Percentiles rank a stretch among this genome's conserved stretches.
phyloP scores from a whole-genome alignment of 2,329 filamentous ascomycete genomes.

The Pseudogymnoascus sp. region DNA sequence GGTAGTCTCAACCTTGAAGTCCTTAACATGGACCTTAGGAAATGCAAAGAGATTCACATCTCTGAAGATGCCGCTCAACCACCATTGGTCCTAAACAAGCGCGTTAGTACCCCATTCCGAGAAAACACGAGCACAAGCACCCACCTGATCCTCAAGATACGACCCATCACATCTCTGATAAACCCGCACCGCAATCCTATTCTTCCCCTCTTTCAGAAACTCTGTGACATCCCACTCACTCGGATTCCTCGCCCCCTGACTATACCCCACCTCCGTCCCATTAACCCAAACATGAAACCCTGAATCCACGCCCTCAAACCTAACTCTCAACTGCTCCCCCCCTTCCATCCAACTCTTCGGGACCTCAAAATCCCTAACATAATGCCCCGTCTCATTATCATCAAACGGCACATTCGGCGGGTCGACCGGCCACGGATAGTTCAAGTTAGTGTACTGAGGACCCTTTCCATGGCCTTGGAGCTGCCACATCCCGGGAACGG shows the following conservation, averaged over 20 bases:
- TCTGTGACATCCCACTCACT: slow-evolving; percentile 50
- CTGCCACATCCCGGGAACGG: slow-evolving; percentile 49
- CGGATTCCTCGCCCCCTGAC: slow-evolving; percentile 48
- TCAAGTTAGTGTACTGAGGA: slow-evolving; percentile 42
- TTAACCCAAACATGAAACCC: slow-evolving; percentile 52
- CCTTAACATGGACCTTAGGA: slow-evolving; percentile 37
- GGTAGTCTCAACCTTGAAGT: slow-evolving; percentile 45
- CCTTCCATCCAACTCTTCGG: slow-evolving; percentile 30
- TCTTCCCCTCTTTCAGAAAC: slow-evolving; percentile 32
- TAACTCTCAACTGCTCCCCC: slow-evolving; percentile 37
- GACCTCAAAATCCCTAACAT: slow-evolving; percentile 40
- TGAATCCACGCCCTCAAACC: slow-evolving; percentile 51
- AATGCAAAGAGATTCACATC: slow-evolving; percentile 46
- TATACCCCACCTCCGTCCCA: slow-evolving; percentile 46
- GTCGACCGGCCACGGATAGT: slow-evolving; percentile 45
- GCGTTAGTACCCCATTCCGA: background rate
- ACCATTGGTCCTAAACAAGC: slow-evolving; percentile 40
- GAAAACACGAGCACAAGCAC: slow-evolving; percentile 14
- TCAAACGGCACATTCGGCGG: slow-evolving; percentile 44
- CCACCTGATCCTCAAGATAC: slow-evolving; percentile 44
- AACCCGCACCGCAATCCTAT: slow-evolving; percentile 42
- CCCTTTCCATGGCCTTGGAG: slow-evolving; percentile 43
- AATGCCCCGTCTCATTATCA: slow-evolving; percentile 46
- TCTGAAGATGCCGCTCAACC: slow-evolving; percentile 45
- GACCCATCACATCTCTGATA: slow-evolving; percentile 50